Conservation (phyloP, 2,329 filamentous ascomycete species). For the Zalaria obscura region DNA sequence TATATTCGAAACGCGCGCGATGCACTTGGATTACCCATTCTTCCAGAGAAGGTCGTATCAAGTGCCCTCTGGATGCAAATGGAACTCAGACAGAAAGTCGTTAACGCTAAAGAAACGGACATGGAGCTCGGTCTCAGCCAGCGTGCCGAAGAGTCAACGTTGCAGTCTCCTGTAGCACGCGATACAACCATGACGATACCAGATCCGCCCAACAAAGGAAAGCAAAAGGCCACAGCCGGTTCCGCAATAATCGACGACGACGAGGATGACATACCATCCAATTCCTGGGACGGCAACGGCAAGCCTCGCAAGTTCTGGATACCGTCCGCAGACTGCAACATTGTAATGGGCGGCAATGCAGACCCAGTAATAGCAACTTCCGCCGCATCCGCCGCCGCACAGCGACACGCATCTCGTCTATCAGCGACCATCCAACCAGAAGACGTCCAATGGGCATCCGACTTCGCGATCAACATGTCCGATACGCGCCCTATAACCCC, state of each 20-base stretch:
- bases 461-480: slow-evolving; percentile 35
- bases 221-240: slow-evolving; percentile 20
- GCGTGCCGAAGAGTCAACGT: slow-evolving; percentile 21
- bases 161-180: slow-evolving; percentile 6
- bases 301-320: slow-evolving; percentile 44
- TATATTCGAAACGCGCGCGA: slow-evolving; percentile 38
- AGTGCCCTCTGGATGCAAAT: slow-evolving; percentile 45
- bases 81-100: slow-evolving; percentile 39
- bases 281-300: slow-evolving; percentile 39
- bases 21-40: slow-evolving; percentile 37
- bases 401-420: slow-evolving; percentile 32
- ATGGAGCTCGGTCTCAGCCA: slow-evolving; percentile 38
- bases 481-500: slow-evolving; percentile 11
- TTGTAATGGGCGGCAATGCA: slow-evolving; percentile 39
- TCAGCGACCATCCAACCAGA: slow-evolving; percentile 38
- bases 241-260: slow-evolving; percentile 11
- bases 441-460: slow-evolving; percentile 41
- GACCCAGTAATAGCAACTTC: slow-evolving; percentile 37
- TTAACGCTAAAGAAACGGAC: slow-evolving; percentile 37
- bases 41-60: slow-evolving; percentile 40
- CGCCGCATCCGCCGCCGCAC: slow-evolving; percentile 19
- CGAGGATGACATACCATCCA: slow-evolving; percentile 28
- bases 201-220: slow-evolving; percentile 19
- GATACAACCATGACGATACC: slow-evolving; percentile 16
- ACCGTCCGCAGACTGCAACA: slow-evolving; percentile 39